A percentile compares a stretch with the other conserved stretches of the same genome.
Evolutionary conservation across 2,329 filamentous ascomycete genomes (phyloP).

Genomic region (Metarhizium anisopliae): DNA sequence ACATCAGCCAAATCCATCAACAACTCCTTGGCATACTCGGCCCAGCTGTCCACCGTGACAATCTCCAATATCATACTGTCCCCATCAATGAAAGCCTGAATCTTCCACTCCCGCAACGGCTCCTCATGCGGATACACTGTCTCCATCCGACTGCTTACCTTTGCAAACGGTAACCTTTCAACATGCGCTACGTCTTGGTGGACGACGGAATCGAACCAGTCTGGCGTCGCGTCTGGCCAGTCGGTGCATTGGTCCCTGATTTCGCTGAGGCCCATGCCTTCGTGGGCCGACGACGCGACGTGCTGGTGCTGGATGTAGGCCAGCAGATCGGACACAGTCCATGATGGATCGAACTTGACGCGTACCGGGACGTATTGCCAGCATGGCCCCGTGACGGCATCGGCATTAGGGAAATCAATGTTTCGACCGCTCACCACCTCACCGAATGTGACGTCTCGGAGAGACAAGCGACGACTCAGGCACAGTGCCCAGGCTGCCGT

Average conservation of each 20-base stretch:
- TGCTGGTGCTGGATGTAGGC: constrained; percentile 47
- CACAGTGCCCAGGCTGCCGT: constrained; percentile 58
- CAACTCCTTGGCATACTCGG: constrained; percentile 38
- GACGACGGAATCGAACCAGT: constrained; percentile 47
- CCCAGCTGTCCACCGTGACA: constrained; percentile 50
- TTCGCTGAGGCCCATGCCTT: constrained; percentile 44
- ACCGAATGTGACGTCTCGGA: constrained; percentile 54
- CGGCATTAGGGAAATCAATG: constrained; percentile 43
- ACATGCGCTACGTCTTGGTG: constrained; percentile 54
- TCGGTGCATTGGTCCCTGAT: constrained; percentile 39
- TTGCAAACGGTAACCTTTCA: constrained; percentile 39
- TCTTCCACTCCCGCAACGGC: constrained; percentile 47
- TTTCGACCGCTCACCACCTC: constrained; percentile 58
- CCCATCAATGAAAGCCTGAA: constrained; percentile 49
- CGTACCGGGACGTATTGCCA: constrained; percentile 60
- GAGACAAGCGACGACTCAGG: constrained; percentile 43
- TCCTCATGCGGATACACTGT: constrained; percentile 51
- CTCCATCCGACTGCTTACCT: constrained; percentile 37
- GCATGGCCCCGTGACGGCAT: constrained; percentile 53
- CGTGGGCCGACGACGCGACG: constrained; percentile 44
- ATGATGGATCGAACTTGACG: constrained; percentile 41
- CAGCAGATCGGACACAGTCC: constrained; percentile 45
- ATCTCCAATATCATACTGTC: constrained; percentile 47
- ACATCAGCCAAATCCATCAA: constrained; percentile 38
- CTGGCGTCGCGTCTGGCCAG: constrained; percentile 24